These are phyloP conservation scores for Penicillium parvum DNA, from an alignment of 495 filamentous ascomycete species.

Conservation along the genomic window DNA sequence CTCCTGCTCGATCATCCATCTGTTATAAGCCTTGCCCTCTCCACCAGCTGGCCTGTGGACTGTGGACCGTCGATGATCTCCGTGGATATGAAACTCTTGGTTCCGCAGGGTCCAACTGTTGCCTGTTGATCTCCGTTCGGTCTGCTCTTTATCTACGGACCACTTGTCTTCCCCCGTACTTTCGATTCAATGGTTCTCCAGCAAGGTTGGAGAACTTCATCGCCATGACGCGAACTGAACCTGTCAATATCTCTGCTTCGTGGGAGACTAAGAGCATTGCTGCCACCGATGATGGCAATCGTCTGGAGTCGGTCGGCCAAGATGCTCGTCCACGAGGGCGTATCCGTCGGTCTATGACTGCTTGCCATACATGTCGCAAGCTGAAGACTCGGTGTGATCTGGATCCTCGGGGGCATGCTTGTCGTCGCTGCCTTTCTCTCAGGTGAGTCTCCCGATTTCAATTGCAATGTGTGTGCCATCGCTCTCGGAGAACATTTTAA, in stretches of 20 bases:
- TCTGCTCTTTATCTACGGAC: not conserved
- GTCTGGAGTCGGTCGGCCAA: slow-evolving; percentile 25
- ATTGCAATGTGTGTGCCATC: no score
- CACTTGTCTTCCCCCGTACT: not conserved
- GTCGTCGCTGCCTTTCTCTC: slow-evolving; percentile 39
- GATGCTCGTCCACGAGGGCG: slow-evolving; percentile 33
- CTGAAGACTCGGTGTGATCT: slow-evolving; percentile 41
- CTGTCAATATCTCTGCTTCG: slow-evolving; percentile 19
- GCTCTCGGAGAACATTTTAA: no score
- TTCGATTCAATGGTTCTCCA: slow-evolving; percentile 12
- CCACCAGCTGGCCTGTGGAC: no score
- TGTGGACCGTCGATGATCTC: slow-evolving; percentile 20
- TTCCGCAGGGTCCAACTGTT: slow-evolving; percentile 14
- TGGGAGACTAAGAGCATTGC: slow-evolving; percentile 32
- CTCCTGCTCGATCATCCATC: slow-evolving; percentile 13
- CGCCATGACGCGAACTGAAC: slow-evolving; percentile 32
- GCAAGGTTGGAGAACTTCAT: no score
- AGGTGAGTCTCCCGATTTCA: slow-evolving; percentile 21
- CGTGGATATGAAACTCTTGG: slow-evolving; percentile 10
- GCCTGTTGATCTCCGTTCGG: slow-evolving; percentile 9
- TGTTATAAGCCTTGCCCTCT: slow-evolving; percentile 28
- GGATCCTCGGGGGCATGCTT: slow-evolving; percentile 38
- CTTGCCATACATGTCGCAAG: slow-evolving; percentile 43
- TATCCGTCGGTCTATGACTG: slow-evolving; percentile 42
- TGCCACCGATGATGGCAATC: slow-evolving; percentile 24